Conservation (phyloP, 352 stramenopile genomes). For the Phytophthora tubulina region DNA sequence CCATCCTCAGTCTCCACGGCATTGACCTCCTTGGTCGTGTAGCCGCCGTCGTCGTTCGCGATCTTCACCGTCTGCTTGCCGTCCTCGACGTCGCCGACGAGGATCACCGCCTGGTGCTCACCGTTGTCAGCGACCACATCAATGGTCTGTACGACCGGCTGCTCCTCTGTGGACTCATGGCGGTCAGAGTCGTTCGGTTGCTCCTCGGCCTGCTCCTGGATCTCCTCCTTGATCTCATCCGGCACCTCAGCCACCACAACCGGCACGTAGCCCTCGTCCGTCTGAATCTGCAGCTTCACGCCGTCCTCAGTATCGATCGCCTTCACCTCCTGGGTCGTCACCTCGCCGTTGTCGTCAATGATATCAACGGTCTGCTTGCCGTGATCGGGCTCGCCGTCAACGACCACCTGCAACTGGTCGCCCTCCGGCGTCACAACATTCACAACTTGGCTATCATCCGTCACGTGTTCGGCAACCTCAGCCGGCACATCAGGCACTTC, state of each 20-base stretch:
- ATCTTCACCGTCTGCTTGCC: no score
- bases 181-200: not conserved
- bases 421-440: conserved; percentile 15
- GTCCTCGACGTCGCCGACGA: no score
- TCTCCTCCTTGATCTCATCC: conserved; percentile 11
- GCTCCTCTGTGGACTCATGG: no score
- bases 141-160: no score
- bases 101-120: no score
- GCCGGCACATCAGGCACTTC: conserved; percentile 8
- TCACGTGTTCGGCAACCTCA: conserved; percentile 24
- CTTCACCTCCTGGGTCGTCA: conserved; percentile 7
- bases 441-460: conserved; percentile 17
- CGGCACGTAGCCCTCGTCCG: conserved; percentile 7
- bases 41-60: no score
- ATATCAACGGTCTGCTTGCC: conserved; percentile 15
- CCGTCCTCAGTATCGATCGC: conserved; percentile 5
- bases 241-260: conserved; percentile 6
- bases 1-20: no score
- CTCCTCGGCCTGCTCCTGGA: not conserved
- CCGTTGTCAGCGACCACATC: no score
- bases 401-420: conserved; percentile 10
- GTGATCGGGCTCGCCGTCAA: conserved; percentile 18
- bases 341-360: conserved; percentile 7
- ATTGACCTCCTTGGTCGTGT: no score
- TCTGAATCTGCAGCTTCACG: conserved; percentile 12